Evolutionary conservation across 2,329 filamentous ascomycete species (phyloP), one percentile per base, ranked within the genome.

Genomic region (Pseudogymnoascus sp.): DNA sequence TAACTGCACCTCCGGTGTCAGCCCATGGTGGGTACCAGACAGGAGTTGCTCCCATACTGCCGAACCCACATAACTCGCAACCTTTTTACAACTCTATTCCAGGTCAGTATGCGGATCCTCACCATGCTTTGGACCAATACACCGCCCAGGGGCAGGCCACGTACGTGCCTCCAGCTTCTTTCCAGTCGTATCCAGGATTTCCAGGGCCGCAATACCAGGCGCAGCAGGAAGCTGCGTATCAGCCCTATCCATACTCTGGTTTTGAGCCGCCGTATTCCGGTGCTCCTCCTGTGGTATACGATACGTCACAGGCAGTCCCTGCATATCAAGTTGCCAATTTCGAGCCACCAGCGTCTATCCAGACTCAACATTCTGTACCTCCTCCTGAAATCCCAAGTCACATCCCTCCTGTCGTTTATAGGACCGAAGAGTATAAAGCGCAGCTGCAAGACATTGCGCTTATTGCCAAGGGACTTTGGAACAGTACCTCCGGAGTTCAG

Each of bases 381-480:
- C 31, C 28, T 42, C 62, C 67, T 16, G 60, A 61, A 7, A 59
- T 65, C 28, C 53, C 43, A 3, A 68, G 6, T 36, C 40, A 16
- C 71, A 67, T 59, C 67, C 67, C 28, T 42, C 65, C 59, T 40
- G 11, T 42, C 18, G 36, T 60, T 25, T 60, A 60, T 40, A 60
- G 59, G 71, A 76, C 76, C 67, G 77, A 77, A 62, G 75, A 74
- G 31, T 80, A 83, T 65, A 75, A 77, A 64, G 65, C 69, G 16
- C 80, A 82, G 66, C 74, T 85, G 6, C 79, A 84, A 59, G 76
- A 81, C 53, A 75, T 90, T 65, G 79, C 81, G 8, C 77, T 75
- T 43, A 79, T 81, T 69, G 82, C 84, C 3, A 80, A 83, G 64
- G 82, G 85, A 23, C 74, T 88, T 37, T 93, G 88, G 88, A 82